These are phyloP conservation scores for Trichosanthes cucumerina DNA, from an alignment of 306 rosid genomes.

Conservation along the genomic window DNA sequence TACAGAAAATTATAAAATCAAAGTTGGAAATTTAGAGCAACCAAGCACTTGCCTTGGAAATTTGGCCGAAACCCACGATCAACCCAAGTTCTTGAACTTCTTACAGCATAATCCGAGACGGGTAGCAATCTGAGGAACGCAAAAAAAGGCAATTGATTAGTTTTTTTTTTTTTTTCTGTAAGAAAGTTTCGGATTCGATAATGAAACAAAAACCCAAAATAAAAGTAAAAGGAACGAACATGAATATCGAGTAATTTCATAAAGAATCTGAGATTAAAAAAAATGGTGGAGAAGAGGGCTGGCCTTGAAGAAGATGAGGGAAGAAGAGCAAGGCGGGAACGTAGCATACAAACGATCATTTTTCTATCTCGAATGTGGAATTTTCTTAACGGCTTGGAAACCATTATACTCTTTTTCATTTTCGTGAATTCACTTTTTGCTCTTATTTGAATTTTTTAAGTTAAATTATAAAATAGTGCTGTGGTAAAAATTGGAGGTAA, in stretches of 20 bases:
- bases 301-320: conserved; percentile 33
- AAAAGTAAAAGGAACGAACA: background rate
- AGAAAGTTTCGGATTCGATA: conserved; percentile 1
- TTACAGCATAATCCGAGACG: conserved; percentile 12
- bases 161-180: background rate
- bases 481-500: too few relatives aligned
- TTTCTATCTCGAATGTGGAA: background rate
- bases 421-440: background rate
- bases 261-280: background rate
- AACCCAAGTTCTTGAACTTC: conserved; percentile 11
- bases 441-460: too few relatives aligned
- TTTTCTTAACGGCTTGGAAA: background rate
- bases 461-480: too few relatives aligned
- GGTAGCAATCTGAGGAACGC: conserved; percentile 32
- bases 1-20: background rate
- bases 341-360: conserved; percentile 30
- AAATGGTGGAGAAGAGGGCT: conserved; percentile 2
- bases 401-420: background rate
- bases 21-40: background rate
- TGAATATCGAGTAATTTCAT: background rate
- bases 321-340: conserved; percentile 24
- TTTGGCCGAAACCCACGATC: conserved; percentile 15
- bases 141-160: background rate
- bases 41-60: conserved; percentile 44
- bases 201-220: background rate